Conservation (phyloP, 345 rosid genomes). For the Erucastrum elatum region DNA sequence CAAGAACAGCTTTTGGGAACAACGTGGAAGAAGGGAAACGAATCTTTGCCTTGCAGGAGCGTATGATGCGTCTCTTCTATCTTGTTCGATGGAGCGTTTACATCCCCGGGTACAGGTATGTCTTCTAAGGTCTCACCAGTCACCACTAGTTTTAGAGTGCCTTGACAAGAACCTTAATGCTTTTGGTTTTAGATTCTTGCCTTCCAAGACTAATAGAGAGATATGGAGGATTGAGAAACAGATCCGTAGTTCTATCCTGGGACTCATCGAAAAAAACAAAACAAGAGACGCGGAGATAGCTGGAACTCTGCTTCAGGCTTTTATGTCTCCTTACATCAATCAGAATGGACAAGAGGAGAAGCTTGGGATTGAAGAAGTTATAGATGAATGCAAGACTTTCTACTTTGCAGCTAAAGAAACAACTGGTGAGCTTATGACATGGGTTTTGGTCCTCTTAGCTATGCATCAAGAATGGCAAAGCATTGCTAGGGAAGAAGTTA, state of each 20-base stretch:
- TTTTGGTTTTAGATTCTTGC: conserved; percentile 54
- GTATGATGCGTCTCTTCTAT: conserved; percentile 58
- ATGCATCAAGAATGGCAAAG: conserved; percentile 78
- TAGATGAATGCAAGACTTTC: conserved; percentile 86
- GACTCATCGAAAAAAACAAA: conserved; percentile 47
- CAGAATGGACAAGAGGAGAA: conserved; percentile 61
- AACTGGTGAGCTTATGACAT: conserved; percentile 63
- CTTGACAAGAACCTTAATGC: neutral
- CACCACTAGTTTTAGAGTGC: too few species aligned
- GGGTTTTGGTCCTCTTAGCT: conserved; percentile 69
- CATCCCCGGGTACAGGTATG: conserved; percentile 81
- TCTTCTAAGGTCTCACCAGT: too few species aligned
- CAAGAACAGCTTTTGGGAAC: conserved; percentile 90
- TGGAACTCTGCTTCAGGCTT: conserved; percentile 55
- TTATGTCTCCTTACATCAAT: conserved; percentile 54
- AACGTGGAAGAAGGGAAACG: conserved; percentile 71
- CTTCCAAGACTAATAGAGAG: conserved; percentile 74
- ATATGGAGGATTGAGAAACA: conserved; percentile 70
- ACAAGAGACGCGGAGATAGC: conserved; percentile 37
- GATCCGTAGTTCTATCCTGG: conserved; percentile 57
- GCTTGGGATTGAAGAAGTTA: conserved; percentile 61
- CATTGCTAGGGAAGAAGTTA: conserved; percentile 72
- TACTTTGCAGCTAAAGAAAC: conserved; percentile 92
- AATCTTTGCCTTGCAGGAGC: conserved; percentile 69
- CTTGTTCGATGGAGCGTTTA: conserved; percentile 59